Base-by-base conservation (phyloP, 1,284 basidiomycete species). In the Sporisorium exsertum region DNA sequence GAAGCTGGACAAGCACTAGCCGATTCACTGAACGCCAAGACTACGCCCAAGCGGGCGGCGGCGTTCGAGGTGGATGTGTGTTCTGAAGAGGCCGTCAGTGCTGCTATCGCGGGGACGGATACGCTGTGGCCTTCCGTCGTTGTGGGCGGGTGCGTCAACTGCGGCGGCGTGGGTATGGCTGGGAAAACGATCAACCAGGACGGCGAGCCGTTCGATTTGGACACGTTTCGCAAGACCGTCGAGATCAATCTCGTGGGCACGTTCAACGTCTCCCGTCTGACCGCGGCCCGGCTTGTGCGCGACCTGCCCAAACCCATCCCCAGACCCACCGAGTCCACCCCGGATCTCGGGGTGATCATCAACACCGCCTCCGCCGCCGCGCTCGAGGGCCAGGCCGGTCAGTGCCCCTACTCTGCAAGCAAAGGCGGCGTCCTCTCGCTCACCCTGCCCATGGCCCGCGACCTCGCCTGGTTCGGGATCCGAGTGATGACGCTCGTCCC, bases 271-370 rank as follows among this genome's bases (percentile, higher is more conserved):
- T 80, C 84, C 0, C 73, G 86, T 0, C 72, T 84, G 5, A 82
- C 85, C 5, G 86, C 86, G 8, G 72, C 84, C 4, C 64, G 81
- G 15, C 75, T 87, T 15, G 81, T 83, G 3, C 55, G 75, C 13
- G 74, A 79, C 26, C 42, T 72, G 8, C 72, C 72, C 26, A 66
- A 74, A 33, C 71, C 81, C 7, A 56, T 79, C 42, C 42, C 62
- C 20, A 67, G 72, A 40, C 60, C 81, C 10, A 54, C 64, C 33
- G 66, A 64, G 26, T n/a, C 55, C 2, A 78, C 76, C 8, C 43
- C 60, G 2, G 86, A 86, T 51, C 54, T 72, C 2, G 86, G 86
- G 8, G 82, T 87, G n/a, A 85, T 87, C 62, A 80, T 87, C 61
- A 68, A 85, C 49, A 84, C 81, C 10, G 79, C 80, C 27, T 81